Conservation (phyloP, 352 stramenopile species). For the Pythium brachiatum region DNA sequence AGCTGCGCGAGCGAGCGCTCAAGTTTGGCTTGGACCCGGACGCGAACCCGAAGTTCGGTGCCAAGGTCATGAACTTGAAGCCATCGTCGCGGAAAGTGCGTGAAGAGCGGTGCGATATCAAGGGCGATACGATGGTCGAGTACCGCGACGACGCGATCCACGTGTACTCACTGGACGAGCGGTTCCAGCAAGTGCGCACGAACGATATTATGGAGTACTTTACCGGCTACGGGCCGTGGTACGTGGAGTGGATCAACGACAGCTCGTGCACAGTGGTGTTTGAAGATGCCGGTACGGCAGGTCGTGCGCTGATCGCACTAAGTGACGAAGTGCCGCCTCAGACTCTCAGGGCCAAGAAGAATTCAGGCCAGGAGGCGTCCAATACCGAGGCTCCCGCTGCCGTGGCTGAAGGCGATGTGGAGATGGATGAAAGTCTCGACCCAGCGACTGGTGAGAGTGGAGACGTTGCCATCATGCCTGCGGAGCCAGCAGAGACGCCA, state of each 20-base stretch:
- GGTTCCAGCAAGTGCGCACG: slow-evolving; percentile 78
- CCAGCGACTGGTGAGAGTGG: slow-evolving; percentile 20
- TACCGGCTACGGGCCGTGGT: slow-evolving; percentile 71
- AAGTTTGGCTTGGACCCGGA: slow-evolving; percentile 67
- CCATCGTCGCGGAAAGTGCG: slow-evolving; percentile 55
- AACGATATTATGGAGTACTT: slow-evolving; percentile 82
- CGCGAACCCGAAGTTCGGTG: slow-evolving; percentile 33
- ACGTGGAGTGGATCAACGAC: slow-evolving; percentile 89
- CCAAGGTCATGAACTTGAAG: slow-evolving; percentile 24
- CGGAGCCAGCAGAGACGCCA: slow-evolving; percentile 29
- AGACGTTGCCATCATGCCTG: slow-evolving; percentile 12
- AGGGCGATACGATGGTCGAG: slow-evolving; percentile 32
- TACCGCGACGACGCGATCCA: slow-evolving; percentile 72
- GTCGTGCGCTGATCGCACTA: slow-evolving; percentile 58
- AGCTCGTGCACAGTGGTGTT: slow-evolving; percentile 83
- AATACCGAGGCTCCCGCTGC: background rate
- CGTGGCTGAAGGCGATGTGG: slow-evolving; percentile 31
- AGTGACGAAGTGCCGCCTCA: slow-evolving; percentile 49
- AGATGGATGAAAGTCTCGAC: slow-evolving; percentile 47
- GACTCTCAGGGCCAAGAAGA: slow-evolving; percentile 22
- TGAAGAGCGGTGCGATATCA: slow-evolving; percentile 60
- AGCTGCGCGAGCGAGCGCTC: slow-evolving; percentile 56
- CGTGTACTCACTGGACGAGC: slow-evolving; percentile 79
- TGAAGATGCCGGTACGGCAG: slow-evolving; percentile 68
- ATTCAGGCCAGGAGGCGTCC: background rate